A percentile compares a stretch with the other conserved stretches of the same genome.
These are phyloP conservation scores for Cyclocybe cylindracea DNA, from an alignment of 768 basidiomycete genomes.

Conservation along the genomic window DNA sequence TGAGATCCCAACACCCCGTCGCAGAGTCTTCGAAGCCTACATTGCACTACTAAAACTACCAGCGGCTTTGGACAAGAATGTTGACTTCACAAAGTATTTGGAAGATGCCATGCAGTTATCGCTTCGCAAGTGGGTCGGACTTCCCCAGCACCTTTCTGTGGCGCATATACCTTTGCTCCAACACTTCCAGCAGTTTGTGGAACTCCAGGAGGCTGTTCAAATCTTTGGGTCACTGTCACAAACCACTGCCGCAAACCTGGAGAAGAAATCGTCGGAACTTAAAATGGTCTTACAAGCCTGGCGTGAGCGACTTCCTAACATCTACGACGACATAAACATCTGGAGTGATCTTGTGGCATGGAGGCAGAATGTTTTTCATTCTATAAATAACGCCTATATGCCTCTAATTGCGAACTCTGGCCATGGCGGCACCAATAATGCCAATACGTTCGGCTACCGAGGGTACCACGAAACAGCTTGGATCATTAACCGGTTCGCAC, in stretches of 20 bases:
- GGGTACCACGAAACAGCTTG: conserved; percentile 99
- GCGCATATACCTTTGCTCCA: conserved; percentile 94
- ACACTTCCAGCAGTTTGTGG: conserved; percentile 98
- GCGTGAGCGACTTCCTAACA: conserved; percentile 94
- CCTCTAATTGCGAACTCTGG: conserved; percentile 75
- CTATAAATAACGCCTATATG: conserved; percentile 95
- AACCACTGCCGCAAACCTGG: conserved; percentile 86
- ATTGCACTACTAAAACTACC: conserved; percentile 87
- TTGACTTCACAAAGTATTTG: conserved; percentile 83
- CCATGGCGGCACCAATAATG: conserved; percentile 50
- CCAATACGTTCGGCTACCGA: conserved; percentile 88
- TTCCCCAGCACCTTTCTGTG: conserved; percentile 84
- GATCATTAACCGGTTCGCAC: conserved; percentile 99
- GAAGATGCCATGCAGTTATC: conserved; percentile 98
- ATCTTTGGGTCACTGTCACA: conserved; percentile 90
- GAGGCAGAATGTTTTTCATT: conserved; percentile 97
- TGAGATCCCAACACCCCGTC: conserved; percentile 91
- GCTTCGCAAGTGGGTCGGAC: conserved; percentile 91
- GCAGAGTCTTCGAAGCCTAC: conserved; percentile 96
- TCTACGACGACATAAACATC: conserved; percentile 95
- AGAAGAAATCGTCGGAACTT: conserved; percentile 92
- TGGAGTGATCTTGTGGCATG: conserved; percentile 99
- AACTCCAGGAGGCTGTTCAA: conserved; percentile 92
- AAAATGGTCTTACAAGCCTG: conserved; percentile 97
- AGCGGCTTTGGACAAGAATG: conserved; percentile 76